phyloP scores from a whole-genome alignment of 768 basidiomycete genomes.

The Boletus subcaerulescens region DNA sequence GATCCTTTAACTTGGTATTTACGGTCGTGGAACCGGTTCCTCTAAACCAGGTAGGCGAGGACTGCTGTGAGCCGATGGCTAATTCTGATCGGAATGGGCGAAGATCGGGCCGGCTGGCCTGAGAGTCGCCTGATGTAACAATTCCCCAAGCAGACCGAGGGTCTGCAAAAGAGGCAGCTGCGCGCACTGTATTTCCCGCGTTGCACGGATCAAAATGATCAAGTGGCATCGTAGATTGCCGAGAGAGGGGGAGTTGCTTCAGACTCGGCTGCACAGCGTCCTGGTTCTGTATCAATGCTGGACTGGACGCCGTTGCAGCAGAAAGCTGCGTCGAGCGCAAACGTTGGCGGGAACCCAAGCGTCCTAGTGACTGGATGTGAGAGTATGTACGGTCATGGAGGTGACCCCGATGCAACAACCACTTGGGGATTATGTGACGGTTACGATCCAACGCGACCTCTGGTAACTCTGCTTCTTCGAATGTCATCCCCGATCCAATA shows the following conservation, averaged over 20 bases:
- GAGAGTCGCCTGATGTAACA: conserved; percentile 27
- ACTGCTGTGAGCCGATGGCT: conserved; percentile 24
- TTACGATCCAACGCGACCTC: conserved; percentile 92
- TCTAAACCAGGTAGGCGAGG: conserved; percentile 63
- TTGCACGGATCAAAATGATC: conserved; percentile 46
- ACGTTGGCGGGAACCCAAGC: conserved; percentile 32
- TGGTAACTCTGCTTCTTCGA: conserved; percentile 80
- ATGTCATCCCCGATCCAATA: conserved; percentile 41
- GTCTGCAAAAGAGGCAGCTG: conserved; percentile 26
- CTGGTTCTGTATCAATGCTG: conserved; percentile 51
- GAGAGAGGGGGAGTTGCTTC: conserved; percentile 42
- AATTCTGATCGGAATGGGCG: conserved; percentile 43
- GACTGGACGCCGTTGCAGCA: conserved; percentile 64
- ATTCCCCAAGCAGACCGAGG: conserved; percentile 16
- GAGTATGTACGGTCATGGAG: conserved; percentile 52
- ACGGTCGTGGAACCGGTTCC: conserved; percentile 92
- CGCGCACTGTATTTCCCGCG: conserved; percentile 34
- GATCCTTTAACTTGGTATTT: conserved; percentile 92
- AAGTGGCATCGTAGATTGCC: conserved; percentile 36
- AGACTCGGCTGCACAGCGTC: conserved; percentile 17
- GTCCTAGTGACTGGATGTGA: conserved; percentile 35
- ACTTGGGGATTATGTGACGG: conserved; percentile 94
- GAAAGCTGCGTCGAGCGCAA: conserved; percentile 43
- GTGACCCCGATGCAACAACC: conserved; percentile 61
- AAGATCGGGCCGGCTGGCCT: conserved; percentile 30